Evolutionary conservation across 2,329 filamentous ascomycete genomes (phyloP).

Genomic region (Phaeosphaeria sp.): DNA sequence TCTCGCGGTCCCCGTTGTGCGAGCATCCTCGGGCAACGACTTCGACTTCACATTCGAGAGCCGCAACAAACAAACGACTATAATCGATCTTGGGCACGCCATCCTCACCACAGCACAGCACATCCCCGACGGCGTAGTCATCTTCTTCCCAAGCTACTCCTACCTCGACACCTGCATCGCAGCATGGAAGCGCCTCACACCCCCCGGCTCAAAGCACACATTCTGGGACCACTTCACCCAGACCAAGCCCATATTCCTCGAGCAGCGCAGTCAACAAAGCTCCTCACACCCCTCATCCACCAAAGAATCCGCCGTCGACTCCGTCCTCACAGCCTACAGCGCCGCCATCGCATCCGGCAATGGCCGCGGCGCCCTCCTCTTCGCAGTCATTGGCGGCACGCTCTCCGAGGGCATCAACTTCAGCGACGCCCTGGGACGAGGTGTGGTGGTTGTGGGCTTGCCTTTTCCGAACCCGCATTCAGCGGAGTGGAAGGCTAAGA

Average conservation of each 20-base stretch:
- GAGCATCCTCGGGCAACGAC: conserved; percentile 55
- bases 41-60: conserved; percentile 91
- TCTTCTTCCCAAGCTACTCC: conserved; percentile 95
- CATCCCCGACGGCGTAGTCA: conserved; percentile 87
- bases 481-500: conserved; percentile 91
- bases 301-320: conserved; percentile 64
- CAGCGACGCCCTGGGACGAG: conserved; percentile 85
- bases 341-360: conserved; percentile 62
- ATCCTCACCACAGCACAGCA: conserved; percentile 74
- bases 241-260: conserved; percentile 62
- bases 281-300: conserved; percentile 65
- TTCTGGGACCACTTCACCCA: conserved; percentile 64
- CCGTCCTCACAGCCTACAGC: conserved; percentile 76
- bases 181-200: conserved; percentile 49
- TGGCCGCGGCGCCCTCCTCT: conserved; percentile 74
- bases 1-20: conserved; percentile 74
- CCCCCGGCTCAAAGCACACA: conserved; percentile 5
- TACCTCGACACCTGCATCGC: conserved; percentile 77
- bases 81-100: conserved; percentile 75
- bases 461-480: conserved; percentile 91
- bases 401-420: conserved; percentile 99
- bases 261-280: conserved; percentile 39
- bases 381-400: conserved; percentile 92
- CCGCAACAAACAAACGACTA: conserved; percentile 71
- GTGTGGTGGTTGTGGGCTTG: conserved; percentile 88